These are phyloP conservation scores for Scortechinia acanthostroma DNA, from an alignment of 2,329 filamentous ascomycete genomes.

Conservation along the genomic window DNA sequence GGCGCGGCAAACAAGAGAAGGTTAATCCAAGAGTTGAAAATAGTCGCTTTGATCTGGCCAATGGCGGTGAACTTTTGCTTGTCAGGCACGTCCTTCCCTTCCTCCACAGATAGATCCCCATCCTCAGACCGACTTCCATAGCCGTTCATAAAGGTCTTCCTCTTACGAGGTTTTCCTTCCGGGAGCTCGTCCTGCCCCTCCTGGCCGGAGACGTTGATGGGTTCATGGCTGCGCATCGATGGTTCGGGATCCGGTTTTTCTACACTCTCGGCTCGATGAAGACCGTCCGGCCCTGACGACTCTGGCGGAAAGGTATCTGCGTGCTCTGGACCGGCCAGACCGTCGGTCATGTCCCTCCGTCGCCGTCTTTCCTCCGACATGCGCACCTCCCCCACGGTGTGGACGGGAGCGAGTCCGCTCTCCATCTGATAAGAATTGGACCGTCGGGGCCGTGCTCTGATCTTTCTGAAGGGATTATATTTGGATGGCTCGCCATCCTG, in stretches of 20 bases:
- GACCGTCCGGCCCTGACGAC: conserved; percentile 8
- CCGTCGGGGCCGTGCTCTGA: conserved; percentile 15
- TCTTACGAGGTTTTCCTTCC: background rate
- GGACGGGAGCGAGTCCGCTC: conserved; percentile 9
- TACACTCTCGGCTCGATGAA: conserved; percentile 6
- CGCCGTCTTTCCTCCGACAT: conserved; percentile 12
- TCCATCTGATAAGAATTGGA: conserved; percentile 19
- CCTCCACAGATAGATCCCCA: background rate
- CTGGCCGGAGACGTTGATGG: conserved; percentile 16
- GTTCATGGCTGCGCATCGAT: conserved; percentile 16
- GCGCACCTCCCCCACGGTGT: conserved; percentile 13
- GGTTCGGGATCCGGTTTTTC: conserved; percentile 8
- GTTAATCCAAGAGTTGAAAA: conserved; percentile 84
- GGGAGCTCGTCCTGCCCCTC: conserved; percentile 9
- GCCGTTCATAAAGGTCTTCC: background rate
- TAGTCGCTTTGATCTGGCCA: conserved; percentile 66
- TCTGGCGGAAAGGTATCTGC: conserved; percentile 14
- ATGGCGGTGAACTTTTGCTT: conserved; percentile 37
- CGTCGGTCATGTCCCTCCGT: conserved; percentile 13
- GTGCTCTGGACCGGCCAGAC: conserved; percentile 12
- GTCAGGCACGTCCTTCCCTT: background rate
- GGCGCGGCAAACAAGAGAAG: conserved; percentile 73
- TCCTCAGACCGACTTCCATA: background rate
- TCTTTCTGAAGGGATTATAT: conserved; percentile 30
- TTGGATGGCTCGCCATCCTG: conserved; percentile 21